phyloP scores from a whole-genome alignment of 2,329 filamentous ascomycete species.

The Stagonosporopsis tanaceti region DNA sequence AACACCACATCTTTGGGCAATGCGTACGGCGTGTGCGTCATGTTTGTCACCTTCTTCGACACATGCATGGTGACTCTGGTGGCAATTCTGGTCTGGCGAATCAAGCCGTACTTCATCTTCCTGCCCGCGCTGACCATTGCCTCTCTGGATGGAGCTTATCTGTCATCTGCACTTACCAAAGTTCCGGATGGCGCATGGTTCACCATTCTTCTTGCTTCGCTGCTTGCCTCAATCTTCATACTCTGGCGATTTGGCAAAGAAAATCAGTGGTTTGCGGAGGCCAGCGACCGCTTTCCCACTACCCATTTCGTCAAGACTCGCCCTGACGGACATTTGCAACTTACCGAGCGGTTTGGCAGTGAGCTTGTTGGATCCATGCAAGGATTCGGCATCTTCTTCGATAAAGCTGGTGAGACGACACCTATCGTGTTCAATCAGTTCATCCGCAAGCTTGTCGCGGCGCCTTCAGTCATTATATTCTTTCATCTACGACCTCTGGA shows the following conservation, averaged over 20 bases:
- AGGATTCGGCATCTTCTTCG: slow-evolving; percentile 78
- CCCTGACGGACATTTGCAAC: slow-evolving; percentile 44
- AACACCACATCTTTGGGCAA: slow-evolving; percentile 71
- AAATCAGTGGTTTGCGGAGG: slow-evolving; percentile 76
- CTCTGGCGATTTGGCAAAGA: slow-evolving; percentile 84
- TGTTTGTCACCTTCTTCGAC: slow-evolving; percentile 80
- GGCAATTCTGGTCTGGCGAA: slow-evolving; percentile 75
- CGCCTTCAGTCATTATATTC: slow-evolving; percentile 73
- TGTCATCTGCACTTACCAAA: slow-evolving; percentile 75
- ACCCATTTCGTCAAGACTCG: slow-evolving; percentile 53
- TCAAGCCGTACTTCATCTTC: slow-evolving; percentile 67
- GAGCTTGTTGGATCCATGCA: slow-evolving; percentile 49
- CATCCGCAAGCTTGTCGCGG: slow-evolving; percentile 72
- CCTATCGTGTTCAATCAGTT: slow-evolving; percentile 77
- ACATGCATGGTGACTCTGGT: slow-evolving; percentile 77
- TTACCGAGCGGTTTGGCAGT: slow-evolving; percentile 51
- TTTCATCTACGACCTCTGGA: slow-evolving; percentile 74
- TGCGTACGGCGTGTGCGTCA: slow-evolving; percentile 81
- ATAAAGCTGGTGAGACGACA: slow-evolving; percentile 73
- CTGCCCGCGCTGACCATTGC: slow-evolving; percentile 70
- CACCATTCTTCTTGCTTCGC: slow-evolving; percentile 69
- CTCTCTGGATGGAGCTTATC: slow-evolving; percentile 72
- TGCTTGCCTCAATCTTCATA: slow-evolving; percentile 71
- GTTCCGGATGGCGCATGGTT: slow-evolving; percentile 82
- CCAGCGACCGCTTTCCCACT: slow-evolving; percentile 61